Conservation (phyloP, 495 filamentous ascomycete species). For the Tuber borchii region DNA sequence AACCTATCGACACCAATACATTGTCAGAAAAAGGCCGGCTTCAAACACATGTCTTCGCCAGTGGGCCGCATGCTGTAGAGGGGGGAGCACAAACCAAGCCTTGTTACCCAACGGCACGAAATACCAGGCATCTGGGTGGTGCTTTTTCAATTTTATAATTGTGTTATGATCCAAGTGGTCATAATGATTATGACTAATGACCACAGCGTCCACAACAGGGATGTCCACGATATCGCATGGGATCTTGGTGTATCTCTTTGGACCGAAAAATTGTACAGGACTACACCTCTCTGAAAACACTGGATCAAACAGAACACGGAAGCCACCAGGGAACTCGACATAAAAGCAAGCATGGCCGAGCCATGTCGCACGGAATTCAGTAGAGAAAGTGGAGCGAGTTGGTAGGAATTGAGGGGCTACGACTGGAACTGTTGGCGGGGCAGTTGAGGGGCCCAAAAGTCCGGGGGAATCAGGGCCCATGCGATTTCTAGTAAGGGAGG, state of each 20-base stretch:
- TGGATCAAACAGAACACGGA: slow-evolving; percentile 90
- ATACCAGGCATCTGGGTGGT: slow-evolving; percentile 75
- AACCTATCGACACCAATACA: slow-evolving; percentile 43
- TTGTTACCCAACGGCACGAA: slow-evolving; percentile 86
- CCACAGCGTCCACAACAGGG: slow-evolving; percentile 75
- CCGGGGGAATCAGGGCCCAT: not conserved
- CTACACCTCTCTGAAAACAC: slow-evolving; percentile 86
- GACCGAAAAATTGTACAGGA: slow-evolving; percentile 64
- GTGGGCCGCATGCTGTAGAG: slow-evolving; percentile 4
- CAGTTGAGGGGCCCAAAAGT: not conserved
- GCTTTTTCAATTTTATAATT: slow-evolving; percentile 61
- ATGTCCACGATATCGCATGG: slow-evolving; percentile 76
- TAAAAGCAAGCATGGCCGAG: slow-evolving; percentile 93
- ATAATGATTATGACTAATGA: slow-evolving; percentile 92
- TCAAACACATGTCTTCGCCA: not conserved
- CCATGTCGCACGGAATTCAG: slow-evolving; percentile 80
- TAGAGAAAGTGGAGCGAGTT: slow-evolving; percentile 48
- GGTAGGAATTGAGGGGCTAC: slow-evolving; percentile 64
- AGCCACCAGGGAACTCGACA: slow-evolving; percentile 80
- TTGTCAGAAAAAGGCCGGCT: not conserved
- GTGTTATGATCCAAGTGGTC: slow-evolving; percentile 80
- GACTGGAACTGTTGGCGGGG: slow-evolving; percentile 45
- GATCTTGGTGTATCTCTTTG: slow-evolving; percentile 72
- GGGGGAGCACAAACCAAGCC: slow-evolving; percentile 57
- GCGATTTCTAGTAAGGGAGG: not conserved